Evolutionary conservation across 1,284 basidiomycete species (phyloP), one percentile per base, ranked within the genome.

Genomic region (Ceratobasidium sp.): DNA sequence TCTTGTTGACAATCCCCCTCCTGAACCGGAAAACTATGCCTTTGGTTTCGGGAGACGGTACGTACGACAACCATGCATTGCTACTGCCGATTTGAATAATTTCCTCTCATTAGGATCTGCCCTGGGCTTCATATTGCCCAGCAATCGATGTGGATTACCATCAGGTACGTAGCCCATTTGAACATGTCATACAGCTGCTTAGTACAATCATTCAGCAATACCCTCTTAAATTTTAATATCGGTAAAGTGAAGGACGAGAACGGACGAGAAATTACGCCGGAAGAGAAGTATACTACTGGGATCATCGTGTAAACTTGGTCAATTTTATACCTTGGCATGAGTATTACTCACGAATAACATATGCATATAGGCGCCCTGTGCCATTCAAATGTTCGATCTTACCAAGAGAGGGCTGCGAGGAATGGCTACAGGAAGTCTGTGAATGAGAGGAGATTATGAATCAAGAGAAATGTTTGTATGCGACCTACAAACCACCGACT

Each of bases 231-330:
- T 23, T 53, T 65, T 41, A 53, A 23, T 4, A 53, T 65, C 34
- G 26, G 32, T 3, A 65, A 65, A 36, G 46, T 48, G 1, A 65
- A 53, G 23, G 62, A 65, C 32, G 50, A 65, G 32, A 52, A 65
- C 4, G 62, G 62, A 6, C 21, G 8, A 3, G 62, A 65, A 14
- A 65, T 65, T 16, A 53, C 39, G 8, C 48, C 62, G 6, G 48
- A 53, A 18, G 46, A 65, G n/a, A 6, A 26, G 26, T 65, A 65
- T 23, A 53, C 62, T 4, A 53, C n/a, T 26, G 62, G 48, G 2
- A 41, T 65, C 21, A 65, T 65, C 21, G 32, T 46, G 62, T 64
- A 30, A 9, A n/a, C 21, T 46, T 21, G n/a, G 16, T 10, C 32
- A n/a, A n/a, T n/a, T n/a, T n/a, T n/a, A n/a, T n/a, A n/a, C n/a